phyloP scores from a whole-genome alignment of 1,284 basidiomycete genomes.

The Pseudozyma sp. region DNA sequence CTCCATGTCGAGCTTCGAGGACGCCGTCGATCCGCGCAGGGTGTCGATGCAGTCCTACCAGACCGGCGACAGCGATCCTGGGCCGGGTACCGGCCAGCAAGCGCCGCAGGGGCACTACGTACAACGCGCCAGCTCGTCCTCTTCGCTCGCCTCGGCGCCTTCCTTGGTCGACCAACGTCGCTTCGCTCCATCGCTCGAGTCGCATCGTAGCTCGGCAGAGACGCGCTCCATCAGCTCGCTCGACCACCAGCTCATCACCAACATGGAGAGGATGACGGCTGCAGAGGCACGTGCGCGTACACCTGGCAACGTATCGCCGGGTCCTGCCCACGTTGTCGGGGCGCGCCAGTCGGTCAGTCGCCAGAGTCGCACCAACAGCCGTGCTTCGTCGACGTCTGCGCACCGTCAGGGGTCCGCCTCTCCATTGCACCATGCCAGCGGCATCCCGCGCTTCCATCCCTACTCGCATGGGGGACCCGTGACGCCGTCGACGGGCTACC shows the following conservation, averaged over 20 bases:
- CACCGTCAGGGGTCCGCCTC: constrained; percentile 62
- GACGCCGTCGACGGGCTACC: constrained; percentile 32
- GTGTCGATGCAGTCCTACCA: constrained; percentile 60
- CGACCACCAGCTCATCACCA: constrained; percentile 62
- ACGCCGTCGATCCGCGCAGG: constrained; percentile 49
- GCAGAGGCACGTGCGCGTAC: constrained; percentile 51
- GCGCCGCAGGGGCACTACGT: constrained; percentile 36
- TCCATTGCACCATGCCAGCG: constrained; percentile 59
- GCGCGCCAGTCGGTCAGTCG: constrained; percentile 52
- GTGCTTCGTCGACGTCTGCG: constrained; percentile 58
- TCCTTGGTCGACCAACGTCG: constrained; percentile 47
- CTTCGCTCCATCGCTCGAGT: constrained; percentile 50
- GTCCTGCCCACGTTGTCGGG: constrained; percentile 47
- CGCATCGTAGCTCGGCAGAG: constrained; percentile 49
- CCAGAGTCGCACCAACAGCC: constrained; percentile 56
- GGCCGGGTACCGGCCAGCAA: constrained; percentile 44
- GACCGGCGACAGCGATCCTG: constrained; percentile 62
- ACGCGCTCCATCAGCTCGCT: constrained; percentile 56
- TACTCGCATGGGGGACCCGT: constrained; percentile 54
- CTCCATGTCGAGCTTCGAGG: constrained; percentile 56
- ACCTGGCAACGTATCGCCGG: constrained; percentile 56
- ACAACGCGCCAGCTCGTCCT: constrained; percentile 56
- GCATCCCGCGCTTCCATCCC: constrained; percentile 63
- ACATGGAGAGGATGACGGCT: constrained; percentile 64
- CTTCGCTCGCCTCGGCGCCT: constrained; percentile 53